Conservation (phyloP, 495 filamentous ascomycete genomes). For the Recurvomyces mirabilis region DNA sequence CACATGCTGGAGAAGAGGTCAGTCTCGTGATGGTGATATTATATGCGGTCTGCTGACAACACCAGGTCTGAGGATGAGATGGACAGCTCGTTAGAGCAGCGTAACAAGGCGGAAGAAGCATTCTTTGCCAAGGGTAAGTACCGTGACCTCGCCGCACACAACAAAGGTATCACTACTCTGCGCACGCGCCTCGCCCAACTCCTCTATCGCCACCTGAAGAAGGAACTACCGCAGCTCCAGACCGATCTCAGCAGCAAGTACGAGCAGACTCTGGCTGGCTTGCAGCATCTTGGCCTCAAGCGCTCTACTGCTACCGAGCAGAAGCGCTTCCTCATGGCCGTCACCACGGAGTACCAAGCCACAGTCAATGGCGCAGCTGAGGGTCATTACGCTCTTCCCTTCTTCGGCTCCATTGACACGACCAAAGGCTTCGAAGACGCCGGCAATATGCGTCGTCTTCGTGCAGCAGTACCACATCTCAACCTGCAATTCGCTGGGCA, state of each 20-base stretch:
- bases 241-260: constrained; percentile 8
- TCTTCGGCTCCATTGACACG: constrained; percentile 38
- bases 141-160: constrained; percentile 16
- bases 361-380: constrained; percentile 42
- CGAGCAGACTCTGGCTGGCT: background rate
- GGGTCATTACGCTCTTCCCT: constrained; percentile 45
- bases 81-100: constrained; percentile 32
- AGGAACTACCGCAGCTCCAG: constrained; percentile 8
- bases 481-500: constrained; percentile 45
- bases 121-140: constrained; percentile 33
- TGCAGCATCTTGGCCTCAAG: constrained; percentile 5
- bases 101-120: constrained; percentile 31
- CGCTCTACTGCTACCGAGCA: constrained; percentile 4
- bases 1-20: constrained; percentile 53
- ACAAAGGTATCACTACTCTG: constrained; percentile 25
- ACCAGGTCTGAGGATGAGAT: constrained; percentile 8
- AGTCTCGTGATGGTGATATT: no score
- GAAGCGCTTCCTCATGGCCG: constrained; percentile 5
- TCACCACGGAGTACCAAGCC: constrained; percentile 5
- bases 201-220: constrained; percentile 21
- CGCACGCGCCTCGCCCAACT: constrained; percentile 24
- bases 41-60: no score
- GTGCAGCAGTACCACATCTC: constrained; percentile 48
- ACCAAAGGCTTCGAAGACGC: constrained; percentile 21
- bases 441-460: constrained; percentile 41